Evolutionary conservation across 1,284 basidiomycete species (phyloP), one percentile per base, ranked within the genome.

Genomic region (Xanthoconium separans): DNA sequence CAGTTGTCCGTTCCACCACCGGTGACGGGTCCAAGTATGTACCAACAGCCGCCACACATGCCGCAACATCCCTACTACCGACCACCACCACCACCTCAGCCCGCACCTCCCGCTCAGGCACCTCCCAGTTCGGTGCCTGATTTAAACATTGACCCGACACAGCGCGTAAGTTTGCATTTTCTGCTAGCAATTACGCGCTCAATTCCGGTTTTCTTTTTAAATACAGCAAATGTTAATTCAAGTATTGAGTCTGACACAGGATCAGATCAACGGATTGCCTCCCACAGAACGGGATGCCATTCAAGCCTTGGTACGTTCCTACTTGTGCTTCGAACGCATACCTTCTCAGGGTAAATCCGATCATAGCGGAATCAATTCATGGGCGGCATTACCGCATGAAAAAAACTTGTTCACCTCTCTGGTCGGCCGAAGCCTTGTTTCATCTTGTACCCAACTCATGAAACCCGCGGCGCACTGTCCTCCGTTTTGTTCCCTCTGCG

Each of bases 211-310:
- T 33, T 8, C 7, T 43, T 30, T 18, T 10, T 30, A 40, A 24
- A 13, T 44, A 22, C 64, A 93, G 90, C 78, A 81, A 27, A 91
- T 94, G 85, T 68, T 95, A 44, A 77, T 91, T 69, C 93, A 95
- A 73, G 94, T 98, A 0, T 75, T 99, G 31, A 83, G 81, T 55
- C 74, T 99, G 64, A 91, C 91, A 0, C 87, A 82, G 39, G 93
- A 93, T 45, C 94, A 98, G 72, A 91, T 99, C 63, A 87, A 85
- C 53, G 84, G 83, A 8, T 74, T 98, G 44, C 91, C 94, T 22
- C 87, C 91, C 1, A 78, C 82, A 3, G 95, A 98, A 62, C 81
- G 89, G 44, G 83, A 85, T 0, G 89, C 92, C n/a, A 92, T 98
- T 44, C 80, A 93, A 72, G 84, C 90, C 64, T 73, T 97, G 69